Conservation (phyloP, 768 basidiomycete genomes). For the Botryobasidium botryosum region DNA sequence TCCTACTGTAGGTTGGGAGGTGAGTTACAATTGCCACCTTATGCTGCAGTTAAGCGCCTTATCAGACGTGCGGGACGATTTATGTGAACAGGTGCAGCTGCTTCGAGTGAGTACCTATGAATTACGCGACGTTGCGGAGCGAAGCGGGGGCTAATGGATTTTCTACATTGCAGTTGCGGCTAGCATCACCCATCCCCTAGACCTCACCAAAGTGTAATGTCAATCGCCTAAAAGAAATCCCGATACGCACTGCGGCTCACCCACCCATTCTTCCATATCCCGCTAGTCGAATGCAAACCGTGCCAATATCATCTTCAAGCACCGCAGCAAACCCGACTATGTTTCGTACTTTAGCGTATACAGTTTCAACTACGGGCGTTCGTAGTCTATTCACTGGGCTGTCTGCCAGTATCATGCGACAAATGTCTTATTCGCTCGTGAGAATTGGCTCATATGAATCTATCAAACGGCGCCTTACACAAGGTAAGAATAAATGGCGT, state of each 20-base stretch:
- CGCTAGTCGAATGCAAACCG: conserved; percentile 12
- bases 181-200: conserved; percentile 10
- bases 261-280: not conserved
- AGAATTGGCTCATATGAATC: conserved; percentile 10
- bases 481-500: conserved; percentile 9
- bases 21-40: conserved; percentile 1
- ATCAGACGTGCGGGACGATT: not conserved
- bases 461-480: conserved; percentile 8
- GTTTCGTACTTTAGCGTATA: conserved; percentile 6
- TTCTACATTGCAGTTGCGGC: conserved; percentile 7
- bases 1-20: conserved; percentile 8
- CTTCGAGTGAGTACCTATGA: conserved; percentile 8
- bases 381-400: conserved; percentile 8
- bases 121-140: not conserved
- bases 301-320: conserved; percentile 3
- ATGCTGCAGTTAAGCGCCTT: not conserved
- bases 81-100: conserved; percentile 7
- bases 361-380: conserved; percentile 3
- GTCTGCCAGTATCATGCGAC: conserved; percentile 10
- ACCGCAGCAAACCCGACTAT: conserved; percentile 5
- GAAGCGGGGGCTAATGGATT: not conserved
- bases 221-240: not conserved
- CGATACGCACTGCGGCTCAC: too few species aligned
- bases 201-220: conserved; percentile 11
- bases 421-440: conserved; percentile 12